Evolutionary conservation across 1,284 basidiomycete species (phyloP), one percentile per base, ranked within the genome.

Genomic region (Cutaneotrichosporon mucoides): DNA sequence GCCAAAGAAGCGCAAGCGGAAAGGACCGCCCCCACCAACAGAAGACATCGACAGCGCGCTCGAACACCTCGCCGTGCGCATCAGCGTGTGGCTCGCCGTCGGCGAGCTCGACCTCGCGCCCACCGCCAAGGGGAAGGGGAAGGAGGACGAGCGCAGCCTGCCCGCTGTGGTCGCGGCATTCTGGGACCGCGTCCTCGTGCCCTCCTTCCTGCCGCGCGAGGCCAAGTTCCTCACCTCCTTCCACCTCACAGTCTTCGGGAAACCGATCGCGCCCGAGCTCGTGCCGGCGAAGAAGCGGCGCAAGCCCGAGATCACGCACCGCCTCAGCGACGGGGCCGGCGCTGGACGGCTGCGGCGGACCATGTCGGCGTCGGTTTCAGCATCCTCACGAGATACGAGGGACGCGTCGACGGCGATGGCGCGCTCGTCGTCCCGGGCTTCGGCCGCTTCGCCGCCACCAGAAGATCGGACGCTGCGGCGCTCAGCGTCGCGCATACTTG

Each of bases 21-120:
- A 61, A 34, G 51, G 35, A 16, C 35, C 41, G 6, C 44, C 55
- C 3, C 35, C 46, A 1, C 47, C 56, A 12, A 34, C 63, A 11
- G 65, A 70, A 12, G 68, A 75, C 45, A 66, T 70, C 0, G 58
- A 57, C 24, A 59, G 61, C 0, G 59, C 67, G 0, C 59, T 74
- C 35, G 73, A 73, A 55, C 56, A 71, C 3, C 63, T 76, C 15
- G 63, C 75, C 6, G 75, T 76, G 46, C 61, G 73, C 35, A 42
- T 75, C 42, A 68, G 73, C 46, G 66, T 76, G 2, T 76, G 75
- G 75, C 66, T 68, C 16, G 73, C 73, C 24, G 68, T 76, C 3
- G 64, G 72, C 2, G 73, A 75, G 48, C 62, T 76, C 1, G 43
- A 24, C 24, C 43, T 13, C 24, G 44, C 44, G 53, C 50, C 7